A percentile compares a stretch with the other conserved stretches of the same genome.
Evolutionary conservation across 1,284 basidiomycete genomes (phyloP).

Genomic region (Fistulinella staudtii): DNA sequence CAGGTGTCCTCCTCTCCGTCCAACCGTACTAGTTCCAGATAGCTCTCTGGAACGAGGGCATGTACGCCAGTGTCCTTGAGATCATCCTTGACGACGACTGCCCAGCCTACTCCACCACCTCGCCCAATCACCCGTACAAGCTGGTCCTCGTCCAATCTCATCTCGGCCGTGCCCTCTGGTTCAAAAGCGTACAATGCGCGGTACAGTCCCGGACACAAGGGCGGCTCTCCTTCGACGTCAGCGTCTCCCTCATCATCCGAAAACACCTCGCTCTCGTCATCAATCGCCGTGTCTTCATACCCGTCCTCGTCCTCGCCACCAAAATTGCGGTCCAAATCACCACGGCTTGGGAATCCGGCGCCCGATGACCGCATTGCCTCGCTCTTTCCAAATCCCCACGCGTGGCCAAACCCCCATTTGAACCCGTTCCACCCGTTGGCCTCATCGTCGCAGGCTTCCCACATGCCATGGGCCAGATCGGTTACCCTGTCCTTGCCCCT

Average conservation of each 20-base stretch:
- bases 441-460: slow-evolving; percentile 25
- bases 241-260: slow-evolving; percentile 28
- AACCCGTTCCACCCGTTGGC: slow-evolving; percentile 41
- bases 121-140: slow-evolving; percentile 61
- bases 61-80: slow-evolving; percentile 41
- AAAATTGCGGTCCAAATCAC: slow-evolving; percentile 50
- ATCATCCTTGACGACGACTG: slow-evolving; percentile 50
- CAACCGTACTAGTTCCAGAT: slow-evolving; percentile 49
- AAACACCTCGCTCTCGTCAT: slow-evolving; percentile 13
- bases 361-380: not conserved
- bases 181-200: slow-evolving; percentile 69
- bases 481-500: slow-evolving; percentile 11
- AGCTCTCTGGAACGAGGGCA: slow-evolving; percentile 66
- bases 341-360: slow-evolving; percentile 36
- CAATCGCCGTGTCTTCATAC: slow-evolving; percentile 23
- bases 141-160: slow-evolving; percentile 69
- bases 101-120: slow-evolving; percentile 74
- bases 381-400: slow-evolving; percentile 31
- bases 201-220: slow-evolving; percentile 61
- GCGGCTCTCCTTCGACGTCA: slow-evolving; percentile 38
- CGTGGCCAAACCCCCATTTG: slow-evolving; percentile 36
- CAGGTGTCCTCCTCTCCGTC: slow-evolving; percentile 30
- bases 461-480: slow-evolving; percentile 4
- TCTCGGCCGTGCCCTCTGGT: slow-evolving; percentile 71
- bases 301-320: slow-evolving; percentile 38